Conservation (phyloP, 805 yeast genomes). For the Gaillardinia entomophila region DNA sequence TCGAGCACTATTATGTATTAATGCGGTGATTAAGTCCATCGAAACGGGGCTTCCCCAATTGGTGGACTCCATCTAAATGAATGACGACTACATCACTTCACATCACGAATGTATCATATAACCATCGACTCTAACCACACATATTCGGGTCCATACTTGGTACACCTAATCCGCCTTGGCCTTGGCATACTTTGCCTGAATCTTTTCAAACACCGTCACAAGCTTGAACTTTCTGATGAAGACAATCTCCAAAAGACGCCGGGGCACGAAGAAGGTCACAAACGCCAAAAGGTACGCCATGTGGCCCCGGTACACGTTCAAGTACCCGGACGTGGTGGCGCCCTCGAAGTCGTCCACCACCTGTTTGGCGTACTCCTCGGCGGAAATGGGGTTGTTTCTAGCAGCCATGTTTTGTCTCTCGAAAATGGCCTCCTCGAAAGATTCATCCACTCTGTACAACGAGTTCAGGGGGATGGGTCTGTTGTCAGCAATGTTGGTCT, state of each 20-base stretch:
- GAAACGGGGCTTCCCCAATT: slow-evolving; percentile 28
- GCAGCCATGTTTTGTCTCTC: slow-evolving; percentile 55
- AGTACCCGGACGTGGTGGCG: slow-evolving; percentile 26
- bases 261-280: slow-evolving; percentile 37
- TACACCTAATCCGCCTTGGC: slow-evolving; percentile 4
- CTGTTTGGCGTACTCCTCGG: slow-evolving; percentile 50
- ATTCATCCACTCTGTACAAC: slow-evolving; percentile 43
- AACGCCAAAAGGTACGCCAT: slow-evolving; percentile 33
- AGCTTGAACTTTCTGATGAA: slow-evolving; percentile 33
- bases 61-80: slow-evolving; percentile 16
- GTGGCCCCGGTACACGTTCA: slow-evolving; percentile 55
- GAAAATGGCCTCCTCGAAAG: slow-evolving; percentile 41
- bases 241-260: slow-evolving; percentile 37
- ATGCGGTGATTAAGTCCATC: slow-evolving; percentile 28
- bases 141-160: neutral
- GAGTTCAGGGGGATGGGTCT: slow-evolving; percentile 56
- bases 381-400: slow-evolving; percentile 52
- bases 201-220: slow-evolving; percentile 17
- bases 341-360: slow-evolving; percentile 47
- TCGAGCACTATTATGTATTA: slow-evolving; percentile 29
- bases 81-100: slow-evolving; percentile 4
- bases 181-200: slow-evolving; percentile 15
- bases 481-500: slow-evolving; percentile 63
- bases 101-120: neutral
- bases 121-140: neutral